Base-by-base conservation (phyloP, 306 rosid species). In the Quercus engelmannii region DNA sequence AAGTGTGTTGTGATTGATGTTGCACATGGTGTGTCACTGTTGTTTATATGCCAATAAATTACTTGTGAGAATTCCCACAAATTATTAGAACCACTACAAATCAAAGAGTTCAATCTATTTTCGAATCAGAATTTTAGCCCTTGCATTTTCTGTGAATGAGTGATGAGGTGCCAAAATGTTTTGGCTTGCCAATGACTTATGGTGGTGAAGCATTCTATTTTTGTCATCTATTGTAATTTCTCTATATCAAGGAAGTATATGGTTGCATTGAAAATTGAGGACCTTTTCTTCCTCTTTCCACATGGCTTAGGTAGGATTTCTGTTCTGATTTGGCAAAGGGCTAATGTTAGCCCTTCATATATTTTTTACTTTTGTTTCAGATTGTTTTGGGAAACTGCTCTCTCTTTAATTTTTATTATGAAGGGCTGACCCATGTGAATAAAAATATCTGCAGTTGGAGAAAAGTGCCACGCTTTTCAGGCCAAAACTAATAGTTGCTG, bases 401-500 rank as follows among this genome's bases (percentile, higher is more conserved):
- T 19, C 43, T 38, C 2, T 38, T 1, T 38, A 38, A 41, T 41
- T 35, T 8, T 65, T 3, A 15, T 30, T 6, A 31, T 30, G 49
- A 78, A 74, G 70, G 70, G 43, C 35, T 72, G 30, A 68, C 12
- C 4, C 12, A 68, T 61, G 30, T 79, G 82, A 83, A 26, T 79
- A 61, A 69, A 65, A 61, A 84, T 54, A 38, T 69, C 68, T 84
- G 84, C 92, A 94, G 98, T 70, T 94, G 92, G 98, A 91, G 89
- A 84, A 77, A 79, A 84, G 91, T 55, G 97, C 98, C 43, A 63
- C 90, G 56, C 90, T 94, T 71, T 94, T 91, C 87, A 86, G 98
- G 89, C 98, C 98, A 74, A 94, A 94, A 85, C 67, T 94, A 81
- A 94, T 94, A 58, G 97, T 94, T 79, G 97, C 98, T 21, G 98